Evolutionary conservation across 805 yeast species (phyloP), one percentile per base, ranked within the genome.

Genomic region (Ogataea wickerhamii): DNA sequence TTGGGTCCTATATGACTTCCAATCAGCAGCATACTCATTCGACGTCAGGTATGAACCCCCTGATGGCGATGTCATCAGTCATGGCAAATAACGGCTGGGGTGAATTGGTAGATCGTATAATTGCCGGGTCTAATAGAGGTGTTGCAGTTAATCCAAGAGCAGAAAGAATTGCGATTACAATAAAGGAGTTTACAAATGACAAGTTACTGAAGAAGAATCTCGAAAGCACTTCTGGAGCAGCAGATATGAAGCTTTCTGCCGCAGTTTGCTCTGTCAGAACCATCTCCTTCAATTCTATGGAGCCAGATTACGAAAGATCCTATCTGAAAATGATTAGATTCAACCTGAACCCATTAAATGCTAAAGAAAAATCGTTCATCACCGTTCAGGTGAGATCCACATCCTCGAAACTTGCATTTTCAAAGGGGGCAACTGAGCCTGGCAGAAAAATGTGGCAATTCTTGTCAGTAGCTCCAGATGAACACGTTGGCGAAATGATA

Each of bases 81-180:
- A 55, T 57, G 58, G 53, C 52, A 41, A 81, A 79, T 55, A 73
- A 76, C 43, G 96, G 96, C 34, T 87, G 96, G 96, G 96, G 96
- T 63, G 89, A 82, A 45, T 63, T 85, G 35, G 74, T 83, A 17
- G 87, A 86, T 51, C 68, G 94, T 51, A 83, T 87, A 43, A 80
- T 87, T 46, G 58, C 75, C 12, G 93, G 94, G 18, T 76, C 89
- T 1, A 75, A 71, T 40, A 74, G 74, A 38, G 95, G 95, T 46
- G 76, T 86, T 37, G 91, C 89, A 4, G 73, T 84, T 20, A 84
- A 86, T 44, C 88, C 91, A 19, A 71, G 94, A 58, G 87, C 93
- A 3, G 89, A 82, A 50, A 71, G 70, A 41, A 66, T 87, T 47
- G 71, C 76, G 23, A 73, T 85, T 7, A 71, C 89, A 2, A 75